Conservation (phyloP, 257 asterid genomes). For the Solanum boliviense region DNA sequence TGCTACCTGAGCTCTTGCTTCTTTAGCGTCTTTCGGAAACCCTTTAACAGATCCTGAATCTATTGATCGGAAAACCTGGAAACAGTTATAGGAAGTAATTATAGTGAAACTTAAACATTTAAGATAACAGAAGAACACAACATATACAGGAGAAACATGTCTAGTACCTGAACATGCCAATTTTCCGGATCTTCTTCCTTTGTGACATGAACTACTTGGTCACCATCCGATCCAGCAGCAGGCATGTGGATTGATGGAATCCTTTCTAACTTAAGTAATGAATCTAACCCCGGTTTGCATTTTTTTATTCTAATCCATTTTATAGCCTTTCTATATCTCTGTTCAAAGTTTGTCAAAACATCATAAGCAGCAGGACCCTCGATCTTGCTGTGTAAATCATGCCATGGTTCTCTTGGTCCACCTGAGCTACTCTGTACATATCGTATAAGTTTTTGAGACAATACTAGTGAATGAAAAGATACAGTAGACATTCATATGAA, state of each 20-base stretch:
- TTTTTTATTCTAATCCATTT: constrained; percentile 72
- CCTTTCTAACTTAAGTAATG: constrained; percentile 66
- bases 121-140: neutral
- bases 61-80: constrained; percentile 88
- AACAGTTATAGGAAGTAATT: neutral
- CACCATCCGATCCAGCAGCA: constrained; percentile 36
- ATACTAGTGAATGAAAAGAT: neutral
- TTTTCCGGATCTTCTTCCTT: constrained; percentile 69
- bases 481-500: neutral
- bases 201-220: constrained; percentile 58
- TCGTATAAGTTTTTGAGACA: neutral
- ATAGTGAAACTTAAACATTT: neutral
- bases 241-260: constrained; percentile 89
- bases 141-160: neutral
- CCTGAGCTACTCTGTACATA: neutral
- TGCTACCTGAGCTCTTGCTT: constrained; percentile 50
- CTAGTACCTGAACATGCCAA: constrained; percentile 88
- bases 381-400: constrained; percentile 85
- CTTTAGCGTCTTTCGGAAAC: constrained; percentile 57
- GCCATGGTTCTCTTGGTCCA: constrained; percentile 95
- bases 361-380: constrained; percentile 99
- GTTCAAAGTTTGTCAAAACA: constrained; percentile 90
- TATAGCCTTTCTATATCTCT: constrained; percentile 79
- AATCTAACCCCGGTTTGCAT: constrained; percentile 59
- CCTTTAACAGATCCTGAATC: constrained; percentile 96